Evolutionary conservation across 2,329 filamentous ascomycete genomes (phyloP), one percentile per base, ranked within the genome.

Genomic region (Triangularia setosa): DNA sequence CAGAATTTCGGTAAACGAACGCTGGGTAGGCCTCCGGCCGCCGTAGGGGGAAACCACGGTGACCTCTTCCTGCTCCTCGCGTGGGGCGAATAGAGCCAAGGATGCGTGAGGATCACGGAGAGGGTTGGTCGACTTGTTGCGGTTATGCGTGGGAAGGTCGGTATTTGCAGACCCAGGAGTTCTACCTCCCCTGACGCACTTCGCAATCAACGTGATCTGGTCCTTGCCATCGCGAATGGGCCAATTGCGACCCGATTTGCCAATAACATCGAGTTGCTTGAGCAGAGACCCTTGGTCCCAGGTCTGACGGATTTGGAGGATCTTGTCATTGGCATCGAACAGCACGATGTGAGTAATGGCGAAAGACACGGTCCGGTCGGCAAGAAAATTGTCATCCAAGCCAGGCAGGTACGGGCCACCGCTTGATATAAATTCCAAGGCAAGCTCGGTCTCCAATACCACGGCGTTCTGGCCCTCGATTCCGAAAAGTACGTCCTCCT

Each of bases 211-310:
- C 72, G 87, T 88, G 70, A 90, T 83, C 79, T 98, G 93, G 61
- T 97, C 93, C 72, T 87, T 87, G 74, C 89, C 90, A 75, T 97
- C 93, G 70, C 88, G 87, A 74, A 99, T 96, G 62, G 95, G 95
- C 95, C 95, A 99, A 79, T 95, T 96, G 76, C 90, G 91, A 63
- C 91, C 92, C 61, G 90, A 89, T 74, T 89, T 90, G 72, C 95
- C 94, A 77, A 99, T 98, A 63, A 97, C 88, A 67, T 97, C 93
- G 68, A 97, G 85, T 77, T 96, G 90, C 80, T 95, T 98, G 70
- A 99, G 85, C 48, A 99, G 85, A 61, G 92, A 90, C 66, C 89
- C 93, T 78, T 99, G 95, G 76, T 99, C 95, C 95, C 95, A 99
- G 76, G 90, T 92, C 70, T 94, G 87, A 71, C 94, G 91, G 69